Evolutionary conservation across 495 filamentous ascomycete species (phyloP).

Genomic region (Massariosphaeria phaeospora): DNA sequence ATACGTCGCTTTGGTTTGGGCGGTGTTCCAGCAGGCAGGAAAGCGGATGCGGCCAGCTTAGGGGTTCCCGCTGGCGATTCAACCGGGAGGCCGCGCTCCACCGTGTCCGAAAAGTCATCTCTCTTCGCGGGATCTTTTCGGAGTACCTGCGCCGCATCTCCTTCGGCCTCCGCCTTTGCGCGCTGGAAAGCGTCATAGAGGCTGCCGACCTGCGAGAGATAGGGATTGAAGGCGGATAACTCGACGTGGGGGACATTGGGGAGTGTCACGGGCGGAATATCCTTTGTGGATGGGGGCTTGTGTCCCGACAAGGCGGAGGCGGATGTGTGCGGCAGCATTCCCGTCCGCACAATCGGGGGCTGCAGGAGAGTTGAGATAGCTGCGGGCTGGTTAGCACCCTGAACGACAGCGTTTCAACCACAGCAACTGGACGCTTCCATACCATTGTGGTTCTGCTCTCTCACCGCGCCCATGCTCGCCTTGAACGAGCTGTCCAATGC

Average conservation of each 20-base stretch:
- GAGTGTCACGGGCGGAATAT: conserved; percentile 91
- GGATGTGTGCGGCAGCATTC: conserved; percentile 68
- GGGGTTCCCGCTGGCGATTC: conserved; percentile 22
- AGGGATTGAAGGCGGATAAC: conserved; percentile 69
- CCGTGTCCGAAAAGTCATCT: conserved; percentile 43
- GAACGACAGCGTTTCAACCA: too few species aligned
- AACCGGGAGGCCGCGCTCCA: conserved; percentile 37
- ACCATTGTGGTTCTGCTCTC: conserved; percentile 80
- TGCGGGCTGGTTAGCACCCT: conserved; percentile 37
- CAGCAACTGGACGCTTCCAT: too few species aligned
- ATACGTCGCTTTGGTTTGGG: conserved; percentile 47
- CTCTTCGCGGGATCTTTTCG: conserved; percentile 45
- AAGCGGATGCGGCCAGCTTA: conserved; percentile 30
- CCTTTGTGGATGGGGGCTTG: conserved; percentile 78
- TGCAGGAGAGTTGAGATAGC: conserved; percentile 92
- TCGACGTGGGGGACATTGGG: conserved; percentile 86
- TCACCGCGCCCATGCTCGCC: conserved; percentile 56
- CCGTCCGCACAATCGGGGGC: conserved; percentile 83
- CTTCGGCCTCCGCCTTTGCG: conserved; percentile 61
- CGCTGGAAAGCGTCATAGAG: conserved; percentile 79
- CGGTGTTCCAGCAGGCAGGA: conserved; percentile 47
- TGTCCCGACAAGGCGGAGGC: conserved; percentile 61
- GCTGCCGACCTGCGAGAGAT: conserved; percentile 74
- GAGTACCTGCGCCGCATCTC: conserved; percentile 41
- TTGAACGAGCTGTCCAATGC: conserved; percentile 61